Conservation (phyloP, 257 asterid genomes). For the Petrea volubilis region DNA sequence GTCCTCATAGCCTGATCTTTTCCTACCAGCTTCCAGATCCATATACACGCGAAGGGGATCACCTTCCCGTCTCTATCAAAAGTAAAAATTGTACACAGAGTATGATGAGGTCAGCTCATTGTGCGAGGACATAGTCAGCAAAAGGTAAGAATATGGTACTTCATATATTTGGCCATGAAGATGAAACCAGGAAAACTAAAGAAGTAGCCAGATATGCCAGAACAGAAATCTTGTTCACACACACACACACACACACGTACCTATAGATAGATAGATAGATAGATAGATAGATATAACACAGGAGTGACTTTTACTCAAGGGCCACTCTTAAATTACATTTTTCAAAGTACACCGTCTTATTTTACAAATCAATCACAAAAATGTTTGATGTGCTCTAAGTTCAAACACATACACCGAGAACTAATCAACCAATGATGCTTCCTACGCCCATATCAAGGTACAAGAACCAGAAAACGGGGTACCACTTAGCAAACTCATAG, state of each 20-base stretch:
- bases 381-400: neutral
- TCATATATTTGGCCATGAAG: neutral
- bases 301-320: neutral
- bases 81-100: slow-evolving; percentile 2
- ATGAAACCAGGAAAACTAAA: neutral
- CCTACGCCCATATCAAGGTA: slow-evolving; percentile 12
- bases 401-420: neutral
- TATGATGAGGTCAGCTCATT: neutral
- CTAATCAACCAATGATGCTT: no score
- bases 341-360: neutral
- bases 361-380: neutral
- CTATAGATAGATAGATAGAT: no score
- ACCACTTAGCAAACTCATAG: neutral
- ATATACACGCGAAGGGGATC: slow-evolving; percentile 90
- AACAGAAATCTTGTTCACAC: neutral
- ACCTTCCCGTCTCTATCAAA: slow-evolving; percentile 66
- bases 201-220: slow-evolving; percentile 1
- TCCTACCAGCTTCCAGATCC: slow-evolving; percentile 97
- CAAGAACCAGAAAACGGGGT: slow-evolving; percentile 3
- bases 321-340: neutral
- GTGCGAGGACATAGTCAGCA: neutral
- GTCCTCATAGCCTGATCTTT: slow-evolving; percentile 79
- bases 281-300: neutral
- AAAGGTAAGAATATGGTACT: slow-evolving; percentile 1
- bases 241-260: no score